Percentiles rank a stretch among this genome's conserved stretches.
Evolutionary conservation across 163 green algal genomes (phyloP).

Genomic region (Chlamydomonas reinhardtii): DNA sequence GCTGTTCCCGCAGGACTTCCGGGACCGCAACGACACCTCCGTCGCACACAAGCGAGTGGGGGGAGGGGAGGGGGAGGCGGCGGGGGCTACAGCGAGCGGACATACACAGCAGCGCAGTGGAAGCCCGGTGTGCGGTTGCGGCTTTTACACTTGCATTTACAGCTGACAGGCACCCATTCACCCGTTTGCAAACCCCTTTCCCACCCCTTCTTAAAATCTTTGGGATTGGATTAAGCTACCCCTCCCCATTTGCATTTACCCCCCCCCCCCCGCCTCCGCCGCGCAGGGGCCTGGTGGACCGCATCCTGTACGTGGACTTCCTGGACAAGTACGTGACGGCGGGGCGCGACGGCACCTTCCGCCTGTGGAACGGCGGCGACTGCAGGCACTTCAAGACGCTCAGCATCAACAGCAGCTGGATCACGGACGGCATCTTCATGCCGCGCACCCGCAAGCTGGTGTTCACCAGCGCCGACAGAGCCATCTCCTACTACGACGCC

Average conservation of each 20-base stretch:
- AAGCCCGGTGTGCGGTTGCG: no score
- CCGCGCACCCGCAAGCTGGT: slow-evolving; percentile 72
- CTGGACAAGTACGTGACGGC: slow-evolving; percentile 86
- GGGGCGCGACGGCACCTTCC: slow-evolving; percentile 76
- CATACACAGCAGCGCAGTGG: no score
- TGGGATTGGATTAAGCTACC: no score
- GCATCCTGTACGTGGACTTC: slow-evolving; percentile 62
- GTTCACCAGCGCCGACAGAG: slow-evolving; percentile 78
- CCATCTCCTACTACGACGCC: slow-evolving; percentile 85
- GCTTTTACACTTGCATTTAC: no score
- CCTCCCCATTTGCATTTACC: background rate
- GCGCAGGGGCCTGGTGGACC: slow-evolving; percentile 63
- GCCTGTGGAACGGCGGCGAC: slow-evolving; percentile 79
- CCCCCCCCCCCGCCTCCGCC: background rate
- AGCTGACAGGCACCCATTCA: no score
- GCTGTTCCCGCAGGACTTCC: slow-evolving; percentile 80
- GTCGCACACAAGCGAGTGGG: slow-evolving; percentile 43
- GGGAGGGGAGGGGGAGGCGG: background rate
- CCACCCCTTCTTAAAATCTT: no score
- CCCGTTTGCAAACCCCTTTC: no score
- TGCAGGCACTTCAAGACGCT: slow-evolving; percentile 74
- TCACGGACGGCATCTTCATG: slow-evolving; percentile 81
- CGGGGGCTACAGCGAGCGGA: background rate
- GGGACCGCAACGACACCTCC: slow-evolving; percentile 71
- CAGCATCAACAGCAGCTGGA: slow-evolving; percentile 74